Percentiles rank a stretch among this genome's conserved stretches.
These are phyloP conservation scores for Ascochyta viciae-villosae DNA, from an alignment of 2,329 filamentous ascomycete species.

Conservation along the genomic window DNA sequence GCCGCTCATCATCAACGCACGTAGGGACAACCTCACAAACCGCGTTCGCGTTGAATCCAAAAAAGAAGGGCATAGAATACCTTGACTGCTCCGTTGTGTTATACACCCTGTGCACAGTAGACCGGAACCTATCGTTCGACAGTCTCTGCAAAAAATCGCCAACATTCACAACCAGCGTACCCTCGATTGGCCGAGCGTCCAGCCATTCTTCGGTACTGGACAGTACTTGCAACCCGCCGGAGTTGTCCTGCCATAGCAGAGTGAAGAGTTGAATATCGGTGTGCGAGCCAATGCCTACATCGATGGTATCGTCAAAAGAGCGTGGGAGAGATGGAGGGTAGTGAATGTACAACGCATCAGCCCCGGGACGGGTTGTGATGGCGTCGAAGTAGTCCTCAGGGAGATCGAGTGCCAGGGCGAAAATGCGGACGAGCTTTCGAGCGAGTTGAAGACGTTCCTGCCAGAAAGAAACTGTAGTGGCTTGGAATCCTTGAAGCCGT, in stretches of 20 bases:
- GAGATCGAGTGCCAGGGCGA: conserved; percentile 63
- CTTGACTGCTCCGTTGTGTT: conserved; percentile 44
- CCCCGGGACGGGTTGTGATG: conserved; percentile 61
- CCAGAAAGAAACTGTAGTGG: conserved; percentile 58
- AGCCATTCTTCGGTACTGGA: conserved; percentile 45
- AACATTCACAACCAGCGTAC: conserved; percentile 46
- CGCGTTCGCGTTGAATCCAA: conserved; percentile 62
- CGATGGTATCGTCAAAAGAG: conserved; percentile 1
- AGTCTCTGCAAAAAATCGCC: conserved; percentile 63
- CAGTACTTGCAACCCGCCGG: conserved; percentile 40
- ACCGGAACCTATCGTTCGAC: conserved; percentile 60
- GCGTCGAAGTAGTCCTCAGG: conserved; percentile 63
- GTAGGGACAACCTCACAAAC: conserved; percentile 56
- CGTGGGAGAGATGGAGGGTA: conserved; percentile 23
- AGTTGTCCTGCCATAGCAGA: conserved; percentile 13
- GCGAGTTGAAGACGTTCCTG: conserved; percentile 58
- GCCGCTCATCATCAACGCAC: conserved; percentile 53
- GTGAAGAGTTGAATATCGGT: conserved; percentile 24
- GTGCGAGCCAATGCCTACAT: conserved; percentile 31
- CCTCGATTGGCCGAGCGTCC: conserved; percentile 36
- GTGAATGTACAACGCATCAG: conserved; percentile 31
- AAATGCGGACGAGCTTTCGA: conserved; percentile 58
- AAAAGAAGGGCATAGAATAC: conserved; percentile 65
- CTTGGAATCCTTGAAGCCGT: conserved; percentile 55
- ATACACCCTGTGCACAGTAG: conserved; percentile 54